A percentile compares a stretch with the other conserved stretches of the same genome.
phyloP scores from a whole-genome alignment of 345 rosid genomes.

The Populus ilicifolia region DNA sequence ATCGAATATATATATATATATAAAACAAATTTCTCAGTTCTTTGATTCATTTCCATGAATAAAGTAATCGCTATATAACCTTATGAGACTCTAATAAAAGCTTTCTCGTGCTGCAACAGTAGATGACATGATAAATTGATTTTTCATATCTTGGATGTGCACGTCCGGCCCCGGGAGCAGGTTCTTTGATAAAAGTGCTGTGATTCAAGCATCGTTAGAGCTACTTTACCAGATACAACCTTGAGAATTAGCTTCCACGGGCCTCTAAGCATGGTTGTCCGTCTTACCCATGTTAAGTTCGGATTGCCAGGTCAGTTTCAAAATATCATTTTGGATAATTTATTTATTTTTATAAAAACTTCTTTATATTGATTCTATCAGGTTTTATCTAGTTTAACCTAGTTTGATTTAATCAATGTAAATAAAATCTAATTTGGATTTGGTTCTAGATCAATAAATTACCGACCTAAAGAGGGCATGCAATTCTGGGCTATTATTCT shows the following conservation, averaged over 20 bases:
- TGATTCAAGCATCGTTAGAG: slow-evolving; percentile 13
- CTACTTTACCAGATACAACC: neutral
- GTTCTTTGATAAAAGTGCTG: slow-evolving; percentile 94
- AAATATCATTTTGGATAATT: no score
- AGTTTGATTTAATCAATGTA: no score
- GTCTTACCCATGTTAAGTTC: no score
- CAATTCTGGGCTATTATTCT: neutral
- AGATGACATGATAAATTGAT: neutral
- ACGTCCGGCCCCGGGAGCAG: slow-evolving; percentile 97
- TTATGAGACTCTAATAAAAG: neutral
- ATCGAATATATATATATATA: no score
- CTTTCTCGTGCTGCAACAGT: slow-evolving; percentile 30
- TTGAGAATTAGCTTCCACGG: neutral
- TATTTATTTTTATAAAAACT: no score
- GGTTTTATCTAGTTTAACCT: no score
- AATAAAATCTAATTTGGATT: no score
- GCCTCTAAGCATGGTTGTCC: neutral
- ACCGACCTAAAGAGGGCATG: no score
- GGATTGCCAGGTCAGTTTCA: no score
- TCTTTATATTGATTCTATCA: no score
- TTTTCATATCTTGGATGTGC: slow-evolving; percentile 73
- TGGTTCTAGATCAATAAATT: no score
- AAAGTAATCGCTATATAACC: neutral
- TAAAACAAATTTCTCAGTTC: neutral
- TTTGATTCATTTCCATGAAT: neutral